Conservation (phyloP, 2,329 filamentous ascomycete species). For the Lasiodiplodia theobromae region DNA sequence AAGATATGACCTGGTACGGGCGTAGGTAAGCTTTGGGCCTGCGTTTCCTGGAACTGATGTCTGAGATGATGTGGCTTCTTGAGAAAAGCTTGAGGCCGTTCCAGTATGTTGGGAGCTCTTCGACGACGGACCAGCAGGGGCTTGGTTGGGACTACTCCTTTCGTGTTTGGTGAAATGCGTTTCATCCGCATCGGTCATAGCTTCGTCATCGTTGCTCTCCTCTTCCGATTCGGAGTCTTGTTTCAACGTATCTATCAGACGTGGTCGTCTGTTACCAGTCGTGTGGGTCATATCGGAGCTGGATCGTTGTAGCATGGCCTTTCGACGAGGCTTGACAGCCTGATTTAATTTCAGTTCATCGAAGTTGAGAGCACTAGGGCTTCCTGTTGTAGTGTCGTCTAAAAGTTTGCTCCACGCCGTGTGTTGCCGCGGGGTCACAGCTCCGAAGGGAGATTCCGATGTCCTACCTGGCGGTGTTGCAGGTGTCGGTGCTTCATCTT, state of each 20-base stretch:
- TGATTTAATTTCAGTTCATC: conserved; percentile 40
- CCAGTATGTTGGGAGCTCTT: conserved; percentile 17
- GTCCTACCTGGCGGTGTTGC: conserved; percentile 26
- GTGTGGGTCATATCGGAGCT: conserved; percentile 22
- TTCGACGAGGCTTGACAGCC: conserved; percentile 20
- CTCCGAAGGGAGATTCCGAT: conserved; percentile 35
- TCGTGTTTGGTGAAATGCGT: neutral
- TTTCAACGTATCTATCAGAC: conserved; percentile 37
- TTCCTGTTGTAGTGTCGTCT: conserved; percentile 37
- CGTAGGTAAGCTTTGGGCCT: conserved; percentile 63
- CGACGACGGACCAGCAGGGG: neutral
- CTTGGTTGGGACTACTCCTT: neutral
- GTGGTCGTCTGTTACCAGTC: conserved; percentile 14
- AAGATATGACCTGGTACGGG: conserved; percentile 65
- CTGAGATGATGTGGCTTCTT: conserved; percentile 22
- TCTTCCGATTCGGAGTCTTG: conserved; percentile 18
- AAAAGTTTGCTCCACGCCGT: conserved; percentile 44
- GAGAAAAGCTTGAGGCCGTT: neutral
- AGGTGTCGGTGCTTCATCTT: conserved; percentile 11
- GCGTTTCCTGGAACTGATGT: neutral
- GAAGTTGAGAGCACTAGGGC: conserved; percentile 42
- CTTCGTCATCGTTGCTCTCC: conserved; percentile 32
- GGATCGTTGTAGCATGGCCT: conserved; percentile 16
- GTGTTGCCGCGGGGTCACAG: conserved; percentile 47
- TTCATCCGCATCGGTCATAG: conserved; percentile 13